Base-by-base conservation (phyloP, 2,329 filamentous ascomycete species). In the Trichoderma aggressivum region DNA sequence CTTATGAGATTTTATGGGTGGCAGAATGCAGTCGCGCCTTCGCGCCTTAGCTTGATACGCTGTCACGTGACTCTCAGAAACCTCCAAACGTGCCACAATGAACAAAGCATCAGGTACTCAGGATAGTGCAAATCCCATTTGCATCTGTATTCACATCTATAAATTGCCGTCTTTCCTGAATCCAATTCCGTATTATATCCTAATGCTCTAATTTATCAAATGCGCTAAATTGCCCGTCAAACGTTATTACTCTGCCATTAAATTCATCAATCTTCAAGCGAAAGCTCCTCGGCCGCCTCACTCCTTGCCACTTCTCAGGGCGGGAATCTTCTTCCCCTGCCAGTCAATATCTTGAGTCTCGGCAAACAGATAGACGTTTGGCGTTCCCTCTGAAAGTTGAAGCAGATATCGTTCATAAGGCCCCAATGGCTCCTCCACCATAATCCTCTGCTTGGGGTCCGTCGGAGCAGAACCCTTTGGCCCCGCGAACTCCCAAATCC, bases 401-500 rank as follows among this genome's bases (percentile, higher is more conserved):
- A 88, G 75, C 18, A 88, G 72, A 72, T 84, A 83, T 60, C 82
- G 77, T 76, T 89, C 86, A 76, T 84, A 88, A 1, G 84, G 86
- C 0, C 86, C 86, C 5, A 89, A 74, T 5, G 80, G 83, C 75
- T 88, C 87, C 74, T 89, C 87, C 5, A 85, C 79, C 81, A 89
- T 80, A 32, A 82, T 79, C 28, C 79, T 78, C 73, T 81, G 77
- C 58, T 74, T 78, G 58, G 83, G 82, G 24, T 81, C 75, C 11
- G 75, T 75, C 3, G 84, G 84, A 8, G 84, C 84, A 2, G 80
- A 75, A 24, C 75, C 74, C 67, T 85, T 81, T 0, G 80, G 77
- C 0, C 87, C 87, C 18, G 78, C 76, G 60, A 87, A 89, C 75
- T 86, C 83, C 87, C 86, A 89, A 2, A 86, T 78, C 86, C 87